Evolutionary conservation across 2,329 filamentous ascomycete species (phyloP), one percentile per base, ranked within the genome.

Genomic region (Aspergillus puulaauensis): DNA sequence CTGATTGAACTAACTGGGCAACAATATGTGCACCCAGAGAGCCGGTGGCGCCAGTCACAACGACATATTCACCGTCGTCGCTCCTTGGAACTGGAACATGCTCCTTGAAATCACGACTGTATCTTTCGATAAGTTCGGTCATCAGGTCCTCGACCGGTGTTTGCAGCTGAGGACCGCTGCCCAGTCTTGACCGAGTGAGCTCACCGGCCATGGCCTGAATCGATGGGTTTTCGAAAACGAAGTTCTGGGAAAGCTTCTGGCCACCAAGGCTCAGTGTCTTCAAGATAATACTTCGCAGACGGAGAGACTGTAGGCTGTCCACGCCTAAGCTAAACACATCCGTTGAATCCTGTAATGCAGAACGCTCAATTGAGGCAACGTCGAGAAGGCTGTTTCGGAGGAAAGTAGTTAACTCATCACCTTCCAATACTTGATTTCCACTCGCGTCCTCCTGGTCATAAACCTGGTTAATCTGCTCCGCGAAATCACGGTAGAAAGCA

Each of bases 21-120:
- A 86, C 76, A 2, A 88, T 74, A 62, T 88, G 85, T 0, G 84
- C 79, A 0, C 87, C 87, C 0, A 90, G 75, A 1, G 85, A 86
- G 1, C 87, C 87, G 0, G 87, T 90, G 0, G 82, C 81, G 2
- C 87, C 87, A 0, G 87, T 90, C 2, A 89, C 68, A 1, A 85
- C 71, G 11, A 60, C 40, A 39, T 57, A 50, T 21, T 60, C 57
- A 1, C 72, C 46, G 50, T 56, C 33, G n/a, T 48, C 21, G 4
- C 27, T 52, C 43, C 56, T 58, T 1, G 60, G 48, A n/a, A 61
- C 43, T 2, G 69, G 63, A 9, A 61, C 54, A 57, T 73, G 71
- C 4, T 50, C 35, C n/a, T 63, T 64, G 49, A 75, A 74, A 33
- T 31, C 15, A 15, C 17, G 17, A 35, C 67, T 66, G 60, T 82